Evolutionary conservation across 2,329 filamentous ascomycete species (phyloP).

Genomic region (Ceratocystis cacaofunesta): DNA sequence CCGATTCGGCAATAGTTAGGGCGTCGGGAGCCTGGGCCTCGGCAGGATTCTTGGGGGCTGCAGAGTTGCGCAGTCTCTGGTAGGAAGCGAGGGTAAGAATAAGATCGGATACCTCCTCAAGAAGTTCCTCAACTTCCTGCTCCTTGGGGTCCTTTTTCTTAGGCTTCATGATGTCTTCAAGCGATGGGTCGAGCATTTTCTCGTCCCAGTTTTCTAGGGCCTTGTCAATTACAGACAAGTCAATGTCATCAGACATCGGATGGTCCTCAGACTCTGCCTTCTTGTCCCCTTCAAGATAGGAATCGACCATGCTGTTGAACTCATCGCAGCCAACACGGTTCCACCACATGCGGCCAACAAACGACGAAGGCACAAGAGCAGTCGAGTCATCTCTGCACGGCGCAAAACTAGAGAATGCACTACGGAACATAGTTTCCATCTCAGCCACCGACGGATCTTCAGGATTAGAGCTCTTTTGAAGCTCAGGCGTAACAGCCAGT

Average conservation of each 20-base stretch:
- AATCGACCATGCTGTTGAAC: constrained; percentile 49
- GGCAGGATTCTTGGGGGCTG: constrained; percentile 43
- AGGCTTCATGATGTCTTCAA: constrained; percentile 37
- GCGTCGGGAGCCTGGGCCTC: constrained; percentile 54
- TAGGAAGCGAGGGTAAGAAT: constrained; percentile 64
- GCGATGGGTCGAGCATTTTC: constrained; percentile 39
- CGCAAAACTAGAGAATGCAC: constrained; percentile 67
- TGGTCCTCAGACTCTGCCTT: constrained; percentile 27
- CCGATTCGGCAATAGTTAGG: constrained; percentile 48
- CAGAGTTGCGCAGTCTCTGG: constrained; percentile 63
- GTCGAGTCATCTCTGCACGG: constrained; percentile 59
- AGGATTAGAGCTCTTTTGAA: constrained; percentile 45
- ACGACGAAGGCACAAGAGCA: constrained; percentile 52
- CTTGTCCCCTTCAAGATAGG: constrained; percentile 26
- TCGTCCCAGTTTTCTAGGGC: constrained; percentile 46
- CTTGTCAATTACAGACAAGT: constrained; percentile 38
- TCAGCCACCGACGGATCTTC: constrained; percentile 47
- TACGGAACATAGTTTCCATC: constrained; percentile 59
- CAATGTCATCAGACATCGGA: constrained; percentile 29
- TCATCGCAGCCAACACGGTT: constrained; percentile 51
- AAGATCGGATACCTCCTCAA: constrained; percentile 59
- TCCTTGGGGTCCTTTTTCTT: constrained; percentile 44
- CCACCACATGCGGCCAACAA: constrained; percentile 62
- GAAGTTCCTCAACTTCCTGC: constrained; percentile 53
- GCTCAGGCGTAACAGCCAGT: constrained; percentile 34